A percentile compares a stretch with the other conserved stretches of the same genome.
Evolutionary conservation across 495 filamentous ascomycete genomes (phyloP).

Genomic region (Talaromyces proteolyticus): DNA sequence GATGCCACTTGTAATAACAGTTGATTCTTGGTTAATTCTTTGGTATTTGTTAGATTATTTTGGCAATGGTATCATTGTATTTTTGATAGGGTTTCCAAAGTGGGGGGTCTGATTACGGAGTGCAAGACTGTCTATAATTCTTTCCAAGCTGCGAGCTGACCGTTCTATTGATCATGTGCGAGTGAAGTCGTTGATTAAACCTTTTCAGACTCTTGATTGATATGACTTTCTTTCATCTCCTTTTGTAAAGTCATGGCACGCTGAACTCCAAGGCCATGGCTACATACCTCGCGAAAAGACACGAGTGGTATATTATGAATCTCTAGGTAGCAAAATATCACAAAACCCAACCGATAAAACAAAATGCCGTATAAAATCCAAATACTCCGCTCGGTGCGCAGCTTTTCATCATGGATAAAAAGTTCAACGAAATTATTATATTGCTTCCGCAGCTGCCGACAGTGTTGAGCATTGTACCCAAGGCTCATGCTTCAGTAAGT

Average conservation of each 20-base stretch:
- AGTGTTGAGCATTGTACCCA: slow-evolving; percentile 46
- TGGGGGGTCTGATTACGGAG: neutral
- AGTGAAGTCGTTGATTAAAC: neutral
- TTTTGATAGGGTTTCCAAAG: neutral
- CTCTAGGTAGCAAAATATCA: slow-evolving; percentile 41
- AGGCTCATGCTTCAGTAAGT: slow-evolving; percentile 42
- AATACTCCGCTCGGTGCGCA: slow-evolving; percentile 43
- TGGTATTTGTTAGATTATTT: neutral
- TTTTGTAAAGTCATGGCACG: slow-evolving; percentile 32
- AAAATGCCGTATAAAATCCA: slow-evolving; percentile 44
- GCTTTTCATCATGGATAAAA: slow-evolving; percentile 44
- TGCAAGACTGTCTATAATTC: too few species aligned
- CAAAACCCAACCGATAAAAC: slow-evolving; percentile 40
- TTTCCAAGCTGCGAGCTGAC: too few species aligned
- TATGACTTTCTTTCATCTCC: slow-evolving; percentile 14
- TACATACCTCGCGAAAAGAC: slow-evolving; percentile 37
- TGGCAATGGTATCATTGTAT: neutral
- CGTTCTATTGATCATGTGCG: too few species aligned
- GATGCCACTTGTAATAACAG: neutral
- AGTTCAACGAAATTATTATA: slow-evolving; percentile 45
- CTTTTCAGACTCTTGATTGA: neutral
- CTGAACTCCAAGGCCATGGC: slow-evolving; percentile 35
- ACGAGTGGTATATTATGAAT: slow-evolving; percentile 44
- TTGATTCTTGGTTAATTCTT: neutral
- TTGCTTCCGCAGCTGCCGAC: slow-evolving; percentile 45